Evolutionary conservation across 2,329 filamentous ascomycete genomes (phyloP), one percentile per base, ranked within the genome.

Genomic region (Fusarium longipes): DNA sequence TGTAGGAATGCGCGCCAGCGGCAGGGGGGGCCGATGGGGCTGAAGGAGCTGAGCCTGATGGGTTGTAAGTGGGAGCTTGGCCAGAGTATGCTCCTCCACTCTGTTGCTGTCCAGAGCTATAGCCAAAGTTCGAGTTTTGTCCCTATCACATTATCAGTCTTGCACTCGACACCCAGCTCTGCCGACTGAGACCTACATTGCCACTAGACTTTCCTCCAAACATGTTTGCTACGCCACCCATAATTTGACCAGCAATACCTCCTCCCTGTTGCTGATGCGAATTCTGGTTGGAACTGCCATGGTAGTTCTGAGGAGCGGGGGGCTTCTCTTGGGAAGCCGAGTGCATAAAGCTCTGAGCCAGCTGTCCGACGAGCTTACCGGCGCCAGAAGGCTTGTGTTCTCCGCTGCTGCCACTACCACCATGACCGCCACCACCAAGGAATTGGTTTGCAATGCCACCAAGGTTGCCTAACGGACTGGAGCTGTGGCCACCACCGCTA

Each of bases 321-420:
- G 84, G 84, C 72, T 87, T 86, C 65, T 76, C 78, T 14, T 76
- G 75, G 9, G 72, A 57, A 35, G 81, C 78, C 24, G 82, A 79
- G 35, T 83, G 84, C 70, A 89, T 85, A 24, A 88, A 74, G 68
- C 81, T 85, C 29, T 85, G 86, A 2, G 83, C 84, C 55, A 88
- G 77, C 73, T 87, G 81, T 73, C 87, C 80, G 75, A 88, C 80
- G 76, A 87, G 78, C 81, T 88, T 83, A 71, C 89, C 77, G 73
- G 83, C 71, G 4, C 64, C 64, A 77, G 71, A 82, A 54, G 77
- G 78, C 57, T 78, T 77, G 57, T 78, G 76, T 30, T 80, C 77
- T 43, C 77, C 73, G 51, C 78, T 70, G 45, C 74, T 63, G 24
- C 52, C 50, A 43, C 71, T 64, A 27, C 65, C 55, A 48, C 71